Evolutionary conservation across 2,329 filamentous ascomycete genomes (phyloP).

Genomic region (Metarhizium rileyi): DNA sequence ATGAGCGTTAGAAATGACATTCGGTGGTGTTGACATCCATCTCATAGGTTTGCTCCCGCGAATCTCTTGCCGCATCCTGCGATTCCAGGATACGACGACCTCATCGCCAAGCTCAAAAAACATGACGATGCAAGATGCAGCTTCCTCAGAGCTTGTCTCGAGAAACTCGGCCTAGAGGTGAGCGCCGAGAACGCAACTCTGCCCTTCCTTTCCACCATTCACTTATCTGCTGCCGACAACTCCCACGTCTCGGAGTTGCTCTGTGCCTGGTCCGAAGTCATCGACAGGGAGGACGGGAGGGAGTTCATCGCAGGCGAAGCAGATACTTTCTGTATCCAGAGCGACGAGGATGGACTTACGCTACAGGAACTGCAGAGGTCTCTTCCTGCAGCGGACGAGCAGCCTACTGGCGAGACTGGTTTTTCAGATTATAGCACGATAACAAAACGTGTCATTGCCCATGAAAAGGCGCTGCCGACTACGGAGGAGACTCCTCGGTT

Average conservation of each 20-base stretch:
- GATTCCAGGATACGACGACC: conserved; percentile 57
- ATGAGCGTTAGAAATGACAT: neutral
- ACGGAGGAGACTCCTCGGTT: conserved; percentile 74
- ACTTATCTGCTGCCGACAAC: conserved; percentile 63
- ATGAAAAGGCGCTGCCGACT: conserved; percentile 58
- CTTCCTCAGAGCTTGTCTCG: conserved; percentile 72
- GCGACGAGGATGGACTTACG: conserved; percentile 50
- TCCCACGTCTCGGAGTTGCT: conserved; percentile 59
- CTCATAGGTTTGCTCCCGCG: conserved; percentile 62
- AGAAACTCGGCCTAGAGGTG: conserved; percentile 73
- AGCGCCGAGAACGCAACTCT: conserved; percentile 58
- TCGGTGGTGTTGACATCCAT: conserved; percentile 9
- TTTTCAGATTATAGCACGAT: conserved; percentile 67
- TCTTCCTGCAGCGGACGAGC: conserved; percentile 26
- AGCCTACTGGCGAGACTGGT: conserved; percentile 34
- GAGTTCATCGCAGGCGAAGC: conserved; percentile 71
- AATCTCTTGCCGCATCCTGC: conserved; percentile 63
- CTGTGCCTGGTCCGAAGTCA: conserved; percentile 54
- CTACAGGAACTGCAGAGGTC: conserved; percentile 44
- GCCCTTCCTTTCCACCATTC: conserved; percentile 71
- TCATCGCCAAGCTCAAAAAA: conserved; percentile 57
- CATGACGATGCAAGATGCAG: conserved; percentile 60
- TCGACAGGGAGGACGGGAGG: conserved; percentile 54
- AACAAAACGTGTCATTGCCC: conserved; percentile 63
- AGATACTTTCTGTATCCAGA: conserved; percentile 74